Conservation (phyloP, 2,329 filamentous ascomycete species). For the Botrytis hyacinthi region DNA sequence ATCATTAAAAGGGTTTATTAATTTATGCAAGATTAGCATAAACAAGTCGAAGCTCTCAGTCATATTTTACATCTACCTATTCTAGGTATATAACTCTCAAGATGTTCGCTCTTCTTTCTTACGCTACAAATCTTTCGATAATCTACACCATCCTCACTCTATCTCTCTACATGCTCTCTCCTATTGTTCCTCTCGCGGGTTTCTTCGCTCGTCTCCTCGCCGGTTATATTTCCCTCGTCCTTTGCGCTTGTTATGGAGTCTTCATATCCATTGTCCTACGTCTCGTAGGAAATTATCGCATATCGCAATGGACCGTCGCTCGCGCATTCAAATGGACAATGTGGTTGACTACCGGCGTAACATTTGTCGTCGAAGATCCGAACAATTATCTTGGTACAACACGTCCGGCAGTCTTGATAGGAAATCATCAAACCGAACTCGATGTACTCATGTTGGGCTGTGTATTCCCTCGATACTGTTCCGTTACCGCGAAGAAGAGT, state of each 20-base stretch:
- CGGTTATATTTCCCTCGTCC: slow-evolving; percentile 60
- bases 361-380: slow-evolving; percentile 71
- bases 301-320: slow-evolving; percentile 82
- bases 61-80: not conserved
- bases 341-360: slow-evolving; percentile 70
- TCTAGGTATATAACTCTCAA: not conserved
- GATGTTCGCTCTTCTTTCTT: slow-evolving; percentile 38
- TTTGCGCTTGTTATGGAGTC: slow-evolving; percentile 70
- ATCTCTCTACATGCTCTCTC: slow-evolving; percentile 61
- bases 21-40: not conserved
- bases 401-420: slow-evolving; percentile 85
- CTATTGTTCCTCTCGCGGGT: slow-evolving; percentile 55
- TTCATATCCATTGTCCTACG: slow-evolving; percentile 70
- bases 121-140: slow-evolving; percentile 47
- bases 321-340: slow-evolving; percentile 79
- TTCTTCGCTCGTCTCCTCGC: slow-evolving; percentile 70
- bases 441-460: slow-evolving; percentile 88
- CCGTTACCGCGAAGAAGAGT: slow-evolving; percentile 86
- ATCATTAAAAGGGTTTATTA: not conserved
- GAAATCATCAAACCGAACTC: slow-evolving; percentile 94
- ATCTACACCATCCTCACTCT: slow-evolving; percentile 53
- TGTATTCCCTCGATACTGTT: slow-evolving; percentile 89
- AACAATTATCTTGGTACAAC: slow-evolving; percentile 52
- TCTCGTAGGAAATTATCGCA: slow-evolving; percentile 66
- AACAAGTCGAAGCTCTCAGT: not conserved